Evolutionary conservation across 2,329 filamentous ascomycete species (phyloP).

Genomic region (Cercospora sojina): DNA sequence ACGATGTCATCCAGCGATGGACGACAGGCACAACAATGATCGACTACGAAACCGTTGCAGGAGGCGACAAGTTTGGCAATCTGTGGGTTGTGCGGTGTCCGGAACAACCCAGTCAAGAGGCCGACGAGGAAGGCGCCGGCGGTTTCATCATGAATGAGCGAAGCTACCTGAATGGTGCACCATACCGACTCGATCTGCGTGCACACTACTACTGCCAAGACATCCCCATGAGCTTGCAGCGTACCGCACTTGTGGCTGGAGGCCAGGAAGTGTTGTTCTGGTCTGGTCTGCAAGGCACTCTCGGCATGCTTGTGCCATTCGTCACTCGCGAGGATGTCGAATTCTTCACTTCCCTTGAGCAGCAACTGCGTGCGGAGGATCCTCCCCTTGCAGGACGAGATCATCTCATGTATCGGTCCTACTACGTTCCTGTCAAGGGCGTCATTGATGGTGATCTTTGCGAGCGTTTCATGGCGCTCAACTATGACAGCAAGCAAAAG

Average conservation of each 20-base stretch:
- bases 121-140: constrained; percentile 87
- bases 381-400: constrained; percentile 86
- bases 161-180: constrained; percentile 83
- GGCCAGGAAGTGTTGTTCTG: constrained; percentile 89
- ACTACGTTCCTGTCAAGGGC: constrained; percentile 95
- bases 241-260: constrained; percentile 84
- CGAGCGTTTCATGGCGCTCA: constrained; percentile 81
- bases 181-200: constrained; percentile 80
- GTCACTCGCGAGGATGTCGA: constrained; percentile 88
- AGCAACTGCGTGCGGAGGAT: constrained; percentile 81
- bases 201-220: constrained; percentile 90
- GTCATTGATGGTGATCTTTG: constrained; percentile 96
- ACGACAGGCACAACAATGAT: constrained; percentile 90
- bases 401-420: constrained; percentile 91
- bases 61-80: constrained; percentile 97
- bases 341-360: constrained; percentile 94
- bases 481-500: constrained; percentile 88
- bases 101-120: constrained; percentile 78
- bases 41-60: constrained; percentile 93
- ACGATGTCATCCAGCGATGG: constrained; percentile 87
- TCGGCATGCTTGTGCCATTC: constrained; percentile 92
- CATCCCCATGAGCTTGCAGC: constrained; percentile 85
- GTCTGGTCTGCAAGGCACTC: constrained; percentile 90
- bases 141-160: constrained; percentile 89
- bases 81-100: constrained; percentile 89